A percentile compares a stretch with the other conserved stretches of the same genome.
Evolutionary conservation across 78 protist genomes (phyloP).

Genomic region (Reticulomyxa filosa): DNA sequence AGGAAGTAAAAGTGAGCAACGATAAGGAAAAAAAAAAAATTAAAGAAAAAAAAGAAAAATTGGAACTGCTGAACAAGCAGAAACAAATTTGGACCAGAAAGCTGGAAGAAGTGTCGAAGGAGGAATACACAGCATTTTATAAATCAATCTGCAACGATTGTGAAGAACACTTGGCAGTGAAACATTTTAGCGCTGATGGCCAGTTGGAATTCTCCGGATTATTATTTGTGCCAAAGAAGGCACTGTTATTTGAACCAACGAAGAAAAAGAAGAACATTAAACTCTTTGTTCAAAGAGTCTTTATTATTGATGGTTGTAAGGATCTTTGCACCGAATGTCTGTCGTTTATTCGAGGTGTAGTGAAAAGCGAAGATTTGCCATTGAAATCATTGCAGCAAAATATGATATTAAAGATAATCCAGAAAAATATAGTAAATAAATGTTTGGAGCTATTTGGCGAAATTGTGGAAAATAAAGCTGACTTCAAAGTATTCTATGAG

Average conservation of each 20-base stretch:
- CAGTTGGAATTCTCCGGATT: conserved; percentile 90
- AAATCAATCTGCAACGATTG: conserved; percentile 92
- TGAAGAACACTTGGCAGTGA: conserved; percentile 93
- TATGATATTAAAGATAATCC: conserved; percentile 92
- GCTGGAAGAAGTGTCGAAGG: conserved; percentile 85
- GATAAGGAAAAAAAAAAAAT: conserved; percentile 50
- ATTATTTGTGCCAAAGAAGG: conserved; percentile 90
- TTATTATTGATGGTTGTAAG: conserved; percentile 97
- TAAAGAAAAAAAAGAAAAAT: conserved; percentile 57
- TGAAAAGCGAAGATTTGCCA: conserved; percentile 98
- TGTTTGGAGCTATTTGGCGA: conserved; percentile 85
- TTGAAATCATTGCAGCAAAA: conserved; percentile 96
- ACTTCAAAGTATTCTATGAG: conserved; percentile 94
- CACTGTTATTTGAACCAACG: conserved; percentile 86
- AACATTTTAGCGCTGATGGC: conserved; percentile 98
- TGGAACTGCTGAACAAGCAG: conserved; percentile 89
- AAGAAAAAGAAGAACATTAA: conserved; percentile 96
- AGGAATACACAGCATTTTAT: conserved; percentile 98
- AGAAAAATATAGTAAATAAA: conserved; percentile 92
- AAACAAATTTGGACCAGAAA: conserved; percentile 96
- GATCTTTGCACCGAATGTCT: conserved; percentile 96
- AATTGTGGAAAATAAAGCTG: conserved; percentile 85
- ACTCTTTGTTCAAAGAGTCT: conserved; percentile 94
- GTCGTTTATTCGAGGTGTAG: conserved; percentile 89
- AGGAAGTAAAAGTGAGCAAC: conserved; percentile 26